A percentile compares a stretch with the other conserved stretches of the same genome.
phyloP scores from a whole-genome alignment of 495 filamentous ascomycete genomes.

The Aspergillus biplanus region DNA sequence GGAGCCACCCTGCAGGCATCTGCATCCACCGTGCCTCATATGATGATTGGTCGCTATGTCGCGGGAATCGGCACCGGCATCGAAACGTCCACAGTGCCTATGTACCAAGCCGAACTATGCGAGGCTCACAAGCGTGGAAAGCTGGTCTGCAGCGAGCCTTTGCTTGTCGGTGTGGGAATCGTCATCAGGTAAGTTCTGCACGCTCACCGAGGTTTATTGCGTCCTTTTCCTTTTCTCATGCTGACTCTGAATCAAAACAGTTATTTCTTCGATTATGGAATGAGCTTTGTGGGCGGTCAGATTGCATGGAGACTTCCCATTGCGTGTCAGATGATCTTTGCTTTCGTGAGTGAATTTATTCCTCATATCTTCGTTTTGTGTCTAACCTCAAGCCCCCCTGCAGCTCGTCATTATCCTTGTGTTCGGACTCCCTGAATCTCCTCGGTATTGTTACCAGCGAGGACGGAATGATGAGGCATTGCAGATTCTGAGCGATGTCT shows the following conservation, averaged over 20 bases:
- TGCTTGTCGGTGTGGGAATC: slow-evolving; percentile 45
- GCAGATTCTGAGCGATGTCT: slow-evolving; percentile 55
- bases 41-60: slow-evolving; percentile 54
- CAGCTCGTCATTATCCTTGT: slow-evolving; percentile 41
- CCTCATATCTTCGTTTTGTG: neutral
- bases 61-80: slow-evolving; percentile 57
- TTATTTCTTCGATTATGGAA: slow-evolving; percentile 56
- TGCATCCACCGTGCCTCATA: slow-evolving; percentile 45
- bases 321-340: slow-evolving; percentile 50
- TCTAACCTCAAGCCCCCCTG: slow-evolving; percentile 12
- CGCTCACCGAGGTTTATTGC: neutral
- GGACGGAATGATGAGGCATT: slow-evolving; percentile 52
- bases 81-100: slow-evolving; percentile 51
- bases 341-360: slow-evolving; percentile 31
- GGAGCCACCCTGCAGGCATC: slow-evolving; percentile 51
- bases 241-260: slow-evolving; percentile 11
- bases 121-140: slow-evolving; percentile 46
- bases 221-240: neutral
- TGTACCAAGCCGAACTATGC: slow-evolving; percentile 55
- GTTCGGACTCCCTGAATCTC: slow-evolving; percentile 48
- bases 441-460: slow-evolving; percentile 49
- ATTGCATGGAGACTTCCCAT: slow-evolving; percentile 55
- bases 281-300: slow-evolving; percentile 42
- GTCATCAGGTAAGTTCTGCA: slow-evolving; percentile 34
- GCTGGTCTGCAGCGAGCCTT: slow-evolving; percentile 49